Evolutionary conservation across 805 yeast genomes (phyloP), one percentile per base, ranked within the genome.

Genomic region (Nakazawaea pomicola): DNA sequence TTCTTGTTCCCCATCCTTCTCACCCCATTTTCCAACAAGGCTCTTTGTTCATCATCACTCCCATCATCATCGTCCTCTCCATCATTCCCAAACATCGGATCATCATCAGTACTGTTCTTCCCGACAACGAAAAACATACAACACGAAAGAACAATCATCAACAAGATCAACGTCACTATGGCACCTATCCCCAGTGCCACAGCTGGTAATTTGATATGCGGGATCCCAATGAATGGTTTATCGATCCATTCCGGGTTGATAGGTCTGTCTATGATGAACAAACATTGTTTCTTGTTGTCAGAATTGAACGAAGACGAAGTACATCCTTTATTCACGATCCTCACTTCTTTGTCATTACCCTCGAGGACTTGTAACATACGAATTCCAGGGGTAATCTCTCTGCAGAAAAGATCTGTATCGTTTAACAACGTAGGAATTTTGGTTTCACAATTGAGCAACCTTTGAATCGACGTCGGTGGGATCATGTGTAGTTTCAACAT

Each of bases 401-500:
- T 47, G 51, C 79, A 65, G 1, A 70, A 53, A 21, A 78, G 53
- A 40, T 69, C 67, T 1, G 77, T 70, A 17, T 58, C 60, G 7
- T 70, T 68, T 17, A 69, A 50, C 8, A 73, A 49, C 0, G 82
- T 73, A 16, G 62, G 61, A 12, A 75, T 67, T 18, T 53, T 48
- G 12, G 55, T 54, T 4, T 72, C 62, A 54, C 93, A 84, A 5
- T 62, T 50, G 11, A 76, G 53, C 7, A 84, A 46, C 17, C 56
- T 60, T 0, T 57, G 55, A 2, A 79, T 56, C 9, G 83, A 74
- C 17, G 72, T 65, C 16, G 73, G 72, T 2, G 85, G 84, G 2
- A 90, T 65, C 20, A 87, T 64, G 56, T 90, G 98, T 37, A 86
- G 61, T 38, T 70, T 72, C 29, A 86, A 62, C 44, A 89, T 73